Base-by-base conservation (phyloP, 768 basidiomycete species). In the Macrolepiota fuliginosa region DNA sequence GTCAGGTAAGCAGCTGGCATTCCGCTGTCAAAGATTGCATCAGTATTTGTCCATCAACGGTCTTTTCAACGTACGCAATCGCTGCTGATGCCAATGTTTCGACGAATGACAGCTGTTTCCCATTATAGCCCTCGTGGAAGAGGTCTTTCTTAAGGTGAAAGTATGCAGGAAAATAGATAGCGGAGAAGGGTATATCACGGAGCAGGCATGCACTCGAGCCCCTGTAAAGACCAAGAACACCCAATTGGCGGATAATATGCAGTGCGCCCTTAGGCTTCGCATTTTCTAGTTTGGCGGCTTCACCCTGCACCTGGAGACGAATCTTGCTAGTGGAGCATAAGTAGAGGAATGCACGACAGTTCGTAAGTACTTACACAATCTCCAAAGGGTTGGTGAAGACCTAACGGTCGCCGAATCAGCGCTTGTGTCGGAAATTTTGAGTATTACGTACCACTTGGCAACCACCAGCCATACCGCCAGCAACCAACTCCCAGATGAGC, bases 1-100 rank as follows among this genome's bases (percentile, higher is more conserved):
- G 93, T 93, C 64, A 96, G 77, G 75, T 95, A 96, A 40, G 95
- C 94, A 47, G 96, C 95, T 58, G 96, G 96, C 95, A 98, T 98
- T 64, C 97, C 97, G 66, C 96, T 96, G 74, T 71, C 64, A 64
- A 60, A 63, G 63, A 66, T 63, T 64, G 63, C 61, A 66, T 74
- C 67, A 77, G 72, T 68, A 64, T 63, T 58, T 63, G 65, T 51
- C 10, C 56, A 36, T 53, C 36, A 25, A 24, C 3, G 9, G 3
- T 25, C 3, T 22, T 49, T 22, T 24, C 10, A 46, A 83, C 90
- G 71, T 73, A 94, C 92, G 86, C 92, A 37, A 91, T 83, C 2
- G 84, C 92, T 49, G 94, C 94, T 52, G 93, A 81, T 60, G 81
- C 75, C 42, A 99, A 80, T 51, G 95, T 92, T 77, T 99, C 96